phyloP scores from a whole-genome alignment of 495 filamentous ascomycete genomes.

The Daldinia loculata region DNA sequence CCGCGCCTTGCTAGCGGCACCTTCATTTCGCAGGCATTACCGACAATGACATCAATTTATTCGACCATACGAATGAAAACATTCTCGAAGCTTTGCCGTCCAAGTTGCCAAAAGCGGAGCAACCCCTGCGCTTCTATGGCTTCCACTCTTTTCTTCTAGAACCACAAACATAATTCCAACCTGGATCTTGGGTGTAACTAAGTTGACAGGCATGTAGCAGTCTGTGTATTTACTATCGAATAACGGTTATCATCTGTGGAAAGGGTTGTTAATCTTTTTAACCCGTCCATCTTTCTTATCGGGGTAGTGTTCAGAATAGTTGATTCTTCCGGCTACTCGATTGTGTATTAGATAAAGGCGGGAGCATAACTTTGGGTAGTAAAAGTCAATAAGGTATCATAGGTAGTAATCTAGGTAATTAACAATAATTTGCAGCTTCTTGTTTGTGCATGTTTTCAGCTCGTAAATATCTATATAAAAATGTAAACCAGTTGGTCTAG shows the following conservation, averaged over 20 bases:
- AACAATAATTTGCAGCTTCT: background rate
- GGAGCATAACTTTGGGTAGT: background rate
- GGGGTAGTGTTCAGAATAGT: background rate
- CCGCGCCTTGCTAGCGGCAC: slow-evolving; percentile 42
- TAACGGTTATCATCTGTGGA: background rate
- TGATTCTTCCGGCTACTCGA: background rate
- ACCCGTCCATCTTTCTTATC: background rate
- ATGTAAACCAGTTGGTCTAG: background rate
- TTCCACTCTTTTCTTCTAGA: slow-evolving; percentile 23
- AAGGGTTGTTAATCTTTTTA: background rate
- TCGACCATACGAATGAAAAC: slow-evolving; percentile 25
- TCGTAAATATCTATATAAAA: background rate
- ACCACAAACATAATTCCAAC: slow-evolving; percentile 1
- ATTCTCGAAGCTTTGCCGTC: slow-evolving; percentile 37
- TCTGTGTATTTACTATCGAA: background rate
- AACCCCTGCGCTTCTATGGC: slow-evolving; percentile 8
- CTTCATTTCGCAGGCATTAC: slow-evolving; percentile 43
- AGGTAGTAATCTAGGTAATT: background rate
- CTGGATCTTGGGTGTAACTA: background rate
- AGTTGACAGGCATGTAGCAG: background rate
- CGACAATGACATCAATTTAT: slow-evolving; percentile 42
- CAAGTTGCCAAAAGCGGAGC: slow-evolving; percentile 10
- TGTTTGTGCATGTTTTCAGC: background rate
- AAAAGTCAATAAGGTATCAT: background rate
- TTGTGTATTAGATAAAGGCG: background rate